Evolutionary conservation across 768 basidiomycete species (phyloP), one percentile per base, ranked within the genome.

Genomic region (Boletus coccyginus): DNA sequence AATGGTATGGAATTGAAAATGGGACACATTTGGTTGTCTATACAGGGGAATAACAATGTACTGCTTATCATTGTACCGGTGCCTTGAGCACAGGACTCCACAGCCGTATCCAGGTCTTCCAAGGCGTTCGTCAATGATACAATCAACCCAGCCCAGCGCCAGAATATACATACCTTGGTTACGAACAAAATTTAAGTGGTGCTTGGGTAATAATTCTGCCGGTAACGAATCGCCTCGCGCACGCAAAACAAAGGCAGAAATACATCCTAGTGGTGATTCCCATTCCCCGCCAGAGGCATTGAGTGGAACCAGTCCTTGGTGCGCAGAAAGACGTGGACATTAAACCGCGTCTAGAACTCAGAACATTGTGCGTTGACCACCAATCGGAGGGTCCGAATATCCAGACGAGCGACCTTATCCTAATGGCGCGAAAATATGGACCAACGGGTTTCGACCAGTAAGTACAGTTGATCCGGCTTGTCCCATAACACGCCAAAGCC

Each of bases 1-100:
- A 78, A 56, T 91, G 88, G 88, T 81, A 86, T 66, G 90, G 91
- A 7, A 65, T 92, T 38, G 87, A 90, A 55, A 78, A 81, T 9
- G 80, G 67, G 19, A 73, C 75, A 53, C 65, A 73, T 54, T 62
- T 81, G 29, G 57, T 65, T 24, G 61, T 75, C 36, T 60, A 59
- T 58, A 62, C 52, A 62, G 57, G 51, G 57, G 41, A 59, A 53
- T 61, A 14, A 58, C n/a, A 24, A 33, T 29, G 32, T 50, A 46
- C 24, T 44, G 12, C 24, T 32, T 41, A 41, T 16, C 32, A 43
- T 45, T 53, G 19, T 27, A 36, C 50, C 21, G 21, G 39, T 56
- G 38, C 19, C 21, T 27, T 35, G 7, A 46, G 38, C 58, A 63
- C 56, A 61, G 56, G 49, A 54, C 31, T 10, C 54, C 56, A 56